Evolutionary conservation across 2,329 filamentous ascomycete genomes (phyloP).

Genomic region (Alternaria alternata): DNA sequence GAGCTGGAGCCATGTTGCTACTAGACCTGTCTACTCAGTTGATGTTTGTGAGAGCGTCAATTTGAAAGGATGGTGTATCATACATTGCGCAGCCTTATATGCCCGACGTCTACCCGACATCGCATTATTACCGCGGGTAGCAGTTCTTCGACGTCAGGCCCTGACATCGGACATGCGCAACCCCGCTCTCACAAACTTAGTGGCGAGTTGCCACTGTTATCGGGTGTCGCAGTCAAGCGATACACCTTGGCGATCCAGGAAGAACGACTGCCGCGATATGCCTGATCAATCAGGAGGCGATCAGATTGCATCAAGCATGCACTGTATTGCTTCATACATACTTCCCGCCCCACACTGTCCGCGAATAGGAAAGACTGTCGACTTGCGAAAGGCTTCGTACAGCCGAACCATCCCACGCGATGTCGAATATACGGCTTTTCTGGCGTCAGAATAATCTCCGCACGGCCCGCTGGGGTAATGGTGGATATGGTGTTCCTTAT

Average conservation of each 20-base stretch:
- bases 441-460: slow-evolving; percentile 16
- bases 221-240: slow-evolving; percentile 1
- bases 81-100: slow-evolving; percentile 19
- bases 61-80: background rate
- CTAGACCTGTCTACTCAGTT: background rate
- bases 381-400: slow-evolving; percentile 10
- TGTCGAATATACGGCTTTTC: slow-evolving; percentile 12
- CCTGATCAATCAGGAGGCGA: slow-evolving; percentile 29
- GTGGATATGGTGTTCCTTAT: slow-evolving; percentile 18
- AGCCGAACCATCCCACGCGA: slow-evolving; percentile 6
- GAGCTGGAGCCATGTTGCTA: slow-evolving; percentile 53
- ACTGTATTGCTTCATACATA: slow-evolving; percentile 39
- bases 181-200: slow-evolving; percentile 23
- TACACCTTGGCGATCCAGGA: slow-evolving; percentile 12
- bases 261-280: slow-evolving; percentile 17
- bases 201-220: slow-evolving; percentile 44
- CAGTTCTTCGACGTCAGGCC: slow-evolving; percentile 1
- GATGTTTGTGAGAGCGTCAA: background rate
- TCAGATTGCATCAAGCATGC: slow-evolving; percentile 42
- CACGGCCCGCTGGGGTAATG: slow-evolving; percentile 14
- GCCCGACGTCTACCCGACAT: background rate
- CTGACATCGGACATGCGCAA: background rate
- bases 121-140: slow-evolving; percentile 6
- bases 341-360: slow-evolving; percentile 21
- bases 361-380: background rate